A percentile compares a stretch with the other conserved stretches of the same genome.
phyloP scores from a whole-genome alignment of 1,139 yeast genomes.

The Suhomyces chickasaworum region DNA sequence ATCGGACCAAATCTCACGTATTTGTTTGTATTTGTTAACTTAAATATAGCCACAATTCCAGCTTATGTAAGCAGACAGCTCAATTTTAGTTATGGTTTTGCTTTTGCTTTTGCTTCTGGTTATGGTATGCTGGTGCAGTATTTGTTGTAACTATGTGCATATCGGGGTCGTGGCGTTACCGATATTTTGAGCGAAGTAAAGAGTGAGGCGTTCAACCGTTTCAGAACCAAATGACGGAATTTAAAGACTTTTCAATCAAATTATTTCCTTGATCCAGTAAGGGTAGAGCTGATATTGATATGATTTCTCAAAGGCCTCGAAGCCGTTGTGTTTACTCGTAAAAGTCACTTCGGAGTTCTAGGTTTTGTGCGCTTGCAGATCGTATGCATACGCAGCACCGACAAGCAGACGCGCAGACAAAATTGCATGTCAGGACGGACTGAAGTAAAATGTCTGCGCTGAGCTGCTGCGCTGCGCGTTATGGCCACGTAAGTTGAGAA shows the following conservation, averaged over 20 bases:
- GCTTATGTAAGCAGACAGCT: background rate
- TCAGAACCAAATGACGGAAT: too few relatives aligned
- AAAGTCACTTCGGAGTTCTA: background rate
- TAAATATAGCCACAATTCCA: background rate
- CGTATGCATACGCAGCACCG: conserved; percentile 1
- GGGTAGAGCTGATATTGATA: too few relatives aligned
- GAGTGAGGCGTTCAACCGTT: background rate
- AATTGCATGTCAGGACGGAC: too few relatives aligned
- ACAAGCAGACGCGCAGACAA: background rate
- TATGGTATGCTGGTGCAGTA: background rate
- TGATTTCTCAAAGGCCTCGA: too few relatives aligned
- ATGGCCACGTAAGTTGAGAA: background rate
- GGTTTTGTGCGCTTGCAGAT: background rate
- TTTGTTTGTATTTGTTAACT: background rate
- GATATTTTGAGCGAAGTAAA: background rate
- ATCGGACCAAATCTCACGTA: background rate
- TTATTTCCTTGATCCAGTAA: too few relatives aligned
- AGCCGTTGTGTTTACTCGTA: background rate
- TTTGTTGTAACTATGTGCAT: background rate
- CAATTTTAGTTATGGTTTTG: background rate
- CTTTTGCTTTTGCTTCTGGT: too few relatives aligned
- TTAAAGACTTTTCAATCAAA: too few relatives aligned
- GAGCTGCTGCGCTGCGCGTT: too few relatives aligned
- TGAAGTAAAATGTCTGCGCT: too few relatives aligned
- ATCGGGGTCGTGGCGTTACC: background rate